phyloP scores from a whole-genome alignment of 768 basidiomycete species.

The Termitomyces sp. region DNA sequence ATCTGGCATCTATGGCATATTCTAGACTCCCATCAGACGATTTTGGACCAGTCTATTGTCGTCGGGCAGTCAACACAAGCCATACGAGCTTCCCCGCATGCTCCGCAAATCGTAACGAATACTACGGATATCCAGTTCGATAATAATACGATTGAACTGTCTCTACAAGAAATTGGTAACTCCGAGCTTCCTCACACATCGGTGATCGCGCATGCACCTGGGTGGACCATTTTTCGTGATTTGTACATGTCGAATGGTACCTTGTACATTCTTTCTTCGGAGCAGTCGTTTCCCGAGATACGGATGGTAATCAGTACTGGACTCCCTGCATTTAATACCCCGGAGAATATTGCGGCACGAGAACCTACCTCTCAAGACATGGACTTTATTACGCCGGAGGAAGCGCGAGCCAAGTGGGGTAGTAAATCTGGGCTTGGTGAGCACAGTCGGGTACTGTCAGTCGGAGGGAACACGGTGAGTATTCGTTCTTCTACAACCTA shows the following conservation, averaged over 20 bases:
- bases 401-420: slow-evolving; percentile 65
- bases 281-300: slow-evolving; percentile 34
- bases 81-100: background rate
- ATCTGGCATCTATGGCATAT: slow-evolving; percentile 51
- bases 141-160: background rate
- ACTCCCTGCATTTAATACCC: slow-evolving; percentile 49
- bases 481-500: background rate
- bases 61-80: slow-evolving; percentile 24
- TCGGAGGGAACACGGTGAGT: slow-evolving; percentile 70
- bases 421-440: slow-evolving; percentile 5
- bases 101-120: background rate
- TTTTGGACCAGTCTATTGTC: background rate
- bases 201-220: slow-evolving; percentile 64
- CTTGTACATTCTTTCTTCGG: slow-evolving; percentile 58
- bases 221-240: slow-evolving; percentile 84
- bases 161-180: background rate
- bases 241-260: slow-evolving; percentile 86
- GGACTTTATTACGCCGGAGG: slow-evolving; percentile 51
- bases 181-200: slow-evolving; percentile 45
- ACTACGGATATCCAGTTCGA: background rate
- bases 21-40: slow-evolving; percentile 18
- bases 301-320: slow-evolving; percentile 68
- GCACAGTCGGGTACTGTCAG: slow-evolving; percentile 42
- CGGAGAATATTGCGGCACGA: slow-evolving; percentile 61
- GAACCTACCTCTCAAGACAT: slow-evolving; percentile 66